Base-by-base conservation (phyloP, 2,329 filamentous ascomycete species). In the Ophiostoma piceae region DNA sequence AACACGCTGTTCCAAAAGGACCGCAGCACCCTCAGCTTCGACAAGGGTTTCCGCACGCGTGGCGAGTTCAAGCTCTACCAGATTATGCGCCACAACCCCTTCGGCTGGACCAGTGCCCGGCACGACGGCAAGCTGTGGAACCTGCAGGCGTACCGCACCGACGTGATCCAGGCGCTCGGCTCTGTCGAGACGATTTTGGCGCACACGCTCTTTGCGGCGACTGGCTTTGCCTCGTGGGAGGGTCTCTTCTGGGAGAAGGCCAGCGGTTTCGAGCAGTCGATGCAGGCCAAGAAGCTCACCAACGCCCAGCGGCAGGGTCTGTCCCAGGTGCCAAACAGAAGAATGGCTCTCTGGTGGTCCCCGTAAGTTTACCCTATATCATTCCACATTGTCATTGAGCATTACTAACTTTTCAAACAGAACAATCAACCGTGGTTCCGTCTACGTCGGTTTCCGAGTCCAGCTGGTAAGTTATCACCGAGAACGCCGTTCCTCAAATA, bases 1-100 rank as follows among this genome's bases (percentile, higher is more conserved):
- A 99, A 99, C 78, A 99, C 95, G 0, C 84, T 99, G 1, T 99
- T 99, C 88, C 95, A 99, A 79, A 99, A 99, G 79, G 95, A 99
- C 75, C 87, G 95, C 76, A 97, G 93, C 79, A 99, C 95, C 0
- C 85, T 99, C 73, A 96, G 92, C 76, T 99, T 99, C 77, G 95
- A 99, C 82, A 99, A 99, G 81, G 95, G 95, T 69, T 99, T 98
- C 89, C 90, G 95, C 74, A 89, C 94, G 16, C 87, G 95, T 69
- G 92, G 94, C 12, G 95, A 99, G 79, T 99, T 99, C 84, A 99
- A 99, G 84, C 89, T 95, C 39, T 99, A 98, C 78, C 94, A 98
- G 79, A 84, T 98, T 72, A 98, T 99, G 94, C 97, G 96, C 87
- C 96, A 91, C 80, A 97, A 98, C 78, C 95, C 95, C 0, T 98